Evolutionary conservation across 805 yeast species (phyloP), one percentile per base, ranked within the genome.

Genomic region (Lipomyces yamanashiensis): DNA sequence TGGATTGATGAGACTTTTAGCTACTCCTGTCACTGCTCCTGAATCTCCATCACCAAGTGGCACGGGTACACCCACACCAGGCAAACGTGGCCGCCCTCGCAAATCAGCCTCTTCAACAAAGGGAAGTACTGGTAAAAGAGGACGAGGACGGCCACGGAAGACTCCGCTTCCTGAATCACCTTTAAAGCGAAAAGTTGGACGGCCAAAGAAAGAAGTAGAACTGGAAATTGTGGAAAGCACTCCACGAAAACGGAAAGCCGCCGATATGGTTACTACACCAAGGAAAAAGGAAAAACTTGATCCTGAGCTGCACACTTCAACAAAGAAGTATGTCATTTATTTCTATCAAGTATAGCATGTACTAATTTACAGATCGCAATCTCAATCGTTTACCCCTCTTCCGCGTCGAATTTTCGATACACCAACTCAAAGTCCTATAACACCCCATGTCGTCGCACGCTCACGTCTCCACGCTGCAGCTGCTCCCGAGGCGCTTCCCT

Each of bases 401-500:
- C 69, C 70, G 3, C 58, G 66, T 34, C 70, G 70, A 6, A 44
- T 58, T 1, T 44, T 62, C 39, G 52, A 54, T 33, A 51, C 64
- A n/a, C 59, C 67, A 10, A 23, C 37, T n/a, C 36, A 37, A 23
- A 58, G 63, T 39, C 63, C 62, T 4, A n/a, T 67, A 17, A 66
- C 70, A 1, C 71, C 71, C 4, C 67, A 68, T 43, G 52, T 50
- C 21, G 48, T 55, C 10, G 78, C 78, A 1, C 66, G 77, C 34
- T 66, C 70, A 2, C 62, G 63, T 39, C 70, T 78, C 10, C 80
- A 77, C 59, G 73, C 73, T 0, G 71, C 80, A 1, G 70, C 78
- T 39, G 76, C 78, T 5, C 81, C 82, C 2, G 78, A 79, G 1
- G 73, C 86, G 0, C 78, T 93, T 43, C 97, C 97, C 0, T 92